Evolutionary conservation across 2,329 filamentous ascomycete species (phyloP).

Genomic region (Metarhizium sp.): DNA sequence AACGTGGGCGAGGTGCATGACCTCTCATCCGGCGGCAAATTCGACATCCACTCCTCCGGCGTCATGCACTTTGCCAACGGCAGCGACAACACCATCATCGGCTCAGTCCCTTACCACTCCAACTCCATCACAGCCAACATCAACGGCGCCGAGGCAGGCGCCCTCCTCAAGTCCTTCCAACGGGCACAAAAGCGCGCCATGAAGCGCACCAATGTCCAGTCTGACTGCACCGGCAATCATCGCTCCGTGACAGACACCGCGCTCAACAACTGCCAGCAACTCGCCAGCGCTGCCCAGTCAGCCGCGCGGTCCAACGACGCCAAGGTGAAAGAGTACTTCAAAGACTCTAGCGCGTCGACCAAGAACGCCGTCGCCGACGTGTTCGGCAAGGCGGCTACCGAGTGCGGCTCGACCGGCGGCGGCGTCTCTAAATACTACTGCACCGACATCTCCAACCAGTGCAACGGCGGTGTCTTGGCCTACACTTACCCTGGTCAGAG

Average conservation of each 20-base stretch:
- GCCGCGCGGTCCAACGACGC: conserved; percentile 40
- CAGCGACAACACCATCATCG: conserved; percentile 41
- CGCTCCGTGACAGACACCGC: conserved; percentile 37
- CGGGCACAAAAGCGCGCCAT: conserved; percentile 11
- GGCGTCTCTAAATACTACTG: conserved; percentile 48
- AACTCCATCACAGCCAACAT: conserved; percentile 50
- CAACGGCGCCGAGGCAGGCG: conserved; percentile 45
- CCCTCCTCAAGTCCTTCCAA: conserved; percentile 36
- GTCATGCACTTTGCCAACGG: conserved; percentile 44
- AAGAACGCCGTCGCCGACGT: conserved; percentile 43
- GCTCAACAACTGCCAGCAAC: conserved; percentile 41
- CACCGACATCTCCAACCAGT: conserved; percentile 45
- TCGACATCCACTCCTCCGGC: conserved; percentile 46
- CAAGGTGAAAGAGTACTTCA: conserved; percentile 55
- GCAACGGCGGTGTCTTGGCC: conserved; percentile 42
- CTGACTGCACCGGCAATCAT: conserved; percentile 43
- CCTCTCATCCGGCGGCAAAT: conserved; percentile 39
- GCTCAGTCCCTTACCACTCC: conserved; percentile 45
- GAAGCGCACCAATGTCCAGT: conserved; percentile 43
- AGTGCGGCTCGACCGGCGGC: conserved; percentile 41
- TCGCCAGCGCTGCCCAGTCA: conserved; percentile 42
- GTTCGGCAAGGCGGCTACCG: conserved; percentile 38
- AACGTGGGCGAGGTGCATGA: conserved; percentile 48
- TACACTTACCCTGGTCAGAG: conserved; percentile 42
- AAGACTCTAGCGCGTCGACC: conserved; percentile 35